Evolutionary conservation across 306 rosid genomes (phyloP), one percentile per base, ranked within the genome.

Genomic region (Senna siamea): DNA sequence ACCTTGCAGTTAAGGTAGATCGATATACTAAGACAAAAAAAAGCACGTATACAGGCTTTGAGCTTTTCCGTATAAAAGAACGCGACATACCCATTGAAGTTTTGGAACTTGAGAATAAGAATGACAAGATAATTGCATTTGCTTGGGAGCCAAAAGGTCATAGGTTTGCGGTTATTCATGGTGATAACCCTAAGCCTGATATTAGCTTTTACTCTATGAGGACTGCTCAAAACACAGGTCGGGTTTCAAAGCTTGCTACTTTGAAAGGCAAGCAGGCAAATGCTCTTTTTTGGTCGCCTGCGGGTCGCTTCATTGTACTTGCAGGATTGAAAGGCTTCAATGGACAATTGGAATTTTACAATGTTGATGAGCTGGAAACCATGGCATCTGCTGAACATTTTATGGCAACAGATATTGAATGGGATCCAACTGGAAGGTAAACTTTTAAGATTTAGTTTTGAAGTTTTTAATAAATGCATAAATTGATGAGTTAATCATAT

Each of bases 91-190:
- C 96, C 0, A 92, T 90, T 9, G 96, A 92, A 75, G 98, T 90
- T 50, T 66, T 92, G 66, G 98, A 92, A 75, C 89, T 90, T 37
- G 98, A 92, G 81, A 92, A 92, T 68, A 92, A 92, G 70, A 92
- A 90, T 76, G 98, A 90, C 63, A 92, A 88, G 86, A 92, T 92
- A 40, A 88, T 92, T 75, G 92, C 96, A 9, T 92, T 92, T 77
- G 94, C 96, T n/a, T 92, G 96, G 98, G 96, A 92, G 85, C 97
- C 97, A 4, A 92, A 92, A 73, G 93, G 97, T 60, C 96, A 89
- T 43, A 82, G 96, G 73, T 92, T 92, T 75, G 93, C 81, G 0
- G 83, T 92, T 68, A 92, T 92, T 76, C 97, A 92, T 60, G 96
- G 96, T 66, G 96, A 89, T 77, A 83, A 76, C 80, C 96, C 96